These are phyloP conservation scores for Geosmithia flava DNA, from an alignment of 2,329 filamentous ascomycete genomes.

Conservation along the genomic window DNA sequence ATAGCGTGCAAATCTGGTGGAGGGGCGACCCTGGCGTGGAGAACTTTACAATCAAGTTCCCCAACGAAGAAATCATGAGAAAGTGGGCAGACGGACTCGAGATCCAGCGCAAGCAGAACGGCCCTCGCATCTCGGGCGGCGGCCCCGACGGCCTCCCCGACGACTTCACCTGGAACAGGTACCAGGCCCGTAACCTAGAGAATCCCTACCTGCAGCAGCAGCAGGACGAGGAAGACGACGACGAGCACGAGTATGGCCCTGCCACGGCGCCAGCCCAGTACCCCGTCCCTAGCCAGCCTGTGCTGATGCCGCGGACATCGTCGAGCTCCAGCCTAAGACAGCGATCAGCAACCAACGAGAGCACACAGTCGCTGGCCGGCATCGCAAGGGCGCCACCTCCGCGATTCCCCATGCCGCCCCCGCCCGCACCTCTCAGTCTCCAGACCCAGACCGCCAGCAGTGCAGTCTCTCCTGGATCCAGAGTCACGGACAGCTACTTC, in stretches of 20 bases:
- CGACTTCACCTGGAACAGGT: slow-evolving; percentile 71
- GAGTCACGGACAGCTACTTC: slow-evolving; percentile 77
- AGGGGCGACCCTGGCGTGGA: slow-evolving; percentile 92
- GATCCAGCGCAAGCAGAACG: slow-evolving; percentile 54
- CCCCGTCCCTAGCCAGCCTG: slow-evolving; percentile 12
- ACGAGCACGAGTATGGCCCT: slow-evolving; percentile 24
- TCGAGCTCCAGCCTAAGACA: slow-evolving; percentile 66
- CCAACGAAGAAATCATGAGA: slow-evolving; percentile 82
- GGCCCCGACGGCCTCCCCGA: slow-evolving; percentile 42
- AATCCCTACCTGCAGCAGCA: slow-evolving; percentile 69
- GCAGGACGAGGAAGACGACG: slow-evolving; percentile 49
- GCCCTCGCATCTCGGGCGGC: slow-evolving; percentile 28
- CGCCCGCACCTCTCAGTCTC: slow-evolving; percentile 50
- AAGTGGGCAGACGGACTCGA: slow-evolving; percentile 82
- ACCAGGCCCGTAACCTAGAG: slow-evolving; percentile 52
- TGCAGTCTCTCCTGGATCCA: slow-evolving; percentile 46
- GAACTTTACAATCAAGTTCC: slow-evolving; percentile 90
- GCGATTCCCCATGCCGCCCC: slow-evolving; percentile 56
- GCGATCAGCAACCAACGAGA: slow-evolving; percentile 65
- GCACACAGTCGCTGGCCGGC: slow-evolving; percentile 42
- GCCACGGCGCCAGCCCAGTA: slow-evolving; percentile 22
- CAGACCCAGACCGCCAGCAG: slow-evolving; percentile 39
- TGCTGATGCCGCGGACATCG: slow-evolving; percentile 25
- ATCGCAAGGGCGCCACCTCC: slow-evolving; percentile 52
- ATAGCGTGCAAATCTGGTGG: slow-evolving; percentile 97